Evolutionary conservation across 2,329 filamentous ascomycete genomes (phyloP).

Genomic region (Monilinia vaccinii-corymbosi): DNA sequence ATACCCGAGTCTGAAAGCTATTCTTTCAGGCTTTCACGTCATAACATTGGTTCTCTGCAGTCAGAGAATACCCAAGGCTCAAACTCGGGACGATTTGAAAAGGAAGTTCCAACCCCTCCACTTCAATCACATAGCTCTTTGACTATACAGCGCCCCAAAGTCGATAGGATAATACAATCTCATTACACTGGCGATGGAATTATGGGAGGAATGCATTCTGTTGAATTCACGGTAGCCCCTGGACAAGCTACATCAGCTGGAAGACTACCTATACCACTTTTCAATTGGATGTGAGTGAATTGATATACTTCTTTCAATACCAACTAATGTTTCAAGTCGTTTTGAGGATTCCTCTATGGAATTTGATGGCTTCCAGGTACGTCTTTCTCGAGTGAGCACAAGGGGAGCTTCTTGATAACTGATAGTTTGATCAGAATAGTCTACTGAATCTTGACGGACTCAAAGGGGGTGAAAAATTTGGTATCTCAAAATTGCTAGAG

Average conservation of each 20-base stretch:
- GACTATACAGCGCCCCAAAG: background rate
- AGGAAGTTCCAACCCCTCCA: background rate
- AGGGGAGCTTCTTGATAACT: background rate
- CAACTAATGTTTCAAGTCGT: background rate
- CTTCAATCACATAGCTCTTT: background rate
- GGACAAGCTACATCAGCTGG: background rate
- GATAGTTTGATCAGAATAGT: background rate
- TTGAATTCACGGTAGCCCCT: background rate
- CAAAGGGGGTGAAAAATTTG: constrained; percentile 11
- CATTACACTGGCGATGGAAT: background rate
- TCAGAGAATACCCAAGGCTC: background rate
- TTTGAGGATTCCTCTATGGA: constrained; percentile 4
- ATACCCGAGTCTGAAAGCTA: background rate
- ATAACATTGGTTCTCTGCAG: background rate
- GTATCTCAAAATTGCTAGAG: constrained; percentile 13
- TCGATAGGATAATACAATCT: background rate
- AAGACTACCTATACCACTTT: background rate
- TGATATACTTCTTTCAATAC: background rate
- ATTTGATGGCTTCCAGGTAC: constrained; percentile 1
- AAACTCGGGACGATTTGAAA: background rate
- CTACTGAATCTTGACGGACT: constrained; percentile 9
- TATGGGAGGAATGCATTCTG: constrained; percentile 1
- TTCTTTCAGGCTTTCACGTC: constrained; percentile 1
- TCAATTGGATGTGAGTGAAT: background rate
- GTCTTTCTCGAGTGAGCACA: background rate